Conservation (phyloP, 257 asterid species). For the Solanum rostratum region DNA sequence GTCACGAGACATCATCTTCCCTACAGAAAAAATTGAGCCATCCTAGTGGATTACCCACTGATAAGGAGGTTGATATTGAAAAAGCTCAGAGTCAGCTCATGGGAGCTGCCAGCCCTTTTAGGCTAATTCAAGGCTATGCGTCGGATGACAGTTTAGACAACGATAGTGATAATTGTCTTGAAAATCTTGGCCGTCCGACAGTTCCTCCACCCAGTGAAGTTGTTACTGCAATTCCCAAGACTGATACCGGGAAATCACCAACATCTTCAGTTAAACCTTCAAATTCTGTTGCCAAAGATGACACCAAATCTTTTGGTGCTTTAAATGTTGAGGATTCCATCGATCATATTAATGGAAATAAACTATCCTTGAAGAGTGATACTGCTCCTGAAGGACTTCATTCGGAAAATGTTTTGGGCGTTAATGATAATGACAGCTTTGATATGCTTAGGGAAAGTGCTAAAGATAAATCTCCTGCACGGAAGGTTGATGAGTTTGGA, state of each 20-base stretch:
- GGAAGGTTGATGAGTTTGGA: slow-evolving; percentile 78
- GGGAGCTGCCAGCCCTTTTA: slow-evolving; percentile 31
- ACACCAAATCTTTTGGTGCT: slow-evolving; percentile 5
- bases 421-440: slow-evolving; percentile 13
- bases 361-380: slow-evolving; percentile 17
- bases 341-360: slow-evolving; percentile 13
- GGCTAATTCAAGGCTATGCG: slow-evolving; percentile 47
- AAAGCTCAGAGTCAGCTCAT: slow-evolving; percentile 26
- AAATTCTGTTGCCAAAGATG: slow-evolving; percentile 16
- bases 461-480: slow-evolving; percentile 16
- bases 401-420: slow-evolving; percentile 11
- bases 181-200: slow-evolving; percentile 11
- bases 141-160: slow-evolving; percentile 43
- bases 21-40: slow-evolving; percentile 11
- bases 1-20: slow-evolving; percentile 10
- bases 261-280: slow-evolving; percentile 16
- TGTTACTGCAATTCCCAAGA: slow-evolving; percentile 18
- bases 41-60: slow-evolving; percentile 11
- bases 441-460: slow-evolving; percentile 16
- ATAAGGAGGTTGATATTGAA: slow-evolving; percentile 20
- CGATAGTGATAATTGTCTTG: slow-evolving; percentile 19
- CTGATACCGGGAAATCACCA: slow-evolving; percentile 6
- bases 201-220: slow-evolving; percentile 8
- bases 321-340: slow-evolving; percentile 15
- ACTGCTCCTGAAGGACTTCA: slow-evolving; percentile 1